Evolutionary conservation across 129 eudicot species (phyloP), one percentile per base, ranked within the genome.

Genomic region (Erigeron canadensis): DNA sequence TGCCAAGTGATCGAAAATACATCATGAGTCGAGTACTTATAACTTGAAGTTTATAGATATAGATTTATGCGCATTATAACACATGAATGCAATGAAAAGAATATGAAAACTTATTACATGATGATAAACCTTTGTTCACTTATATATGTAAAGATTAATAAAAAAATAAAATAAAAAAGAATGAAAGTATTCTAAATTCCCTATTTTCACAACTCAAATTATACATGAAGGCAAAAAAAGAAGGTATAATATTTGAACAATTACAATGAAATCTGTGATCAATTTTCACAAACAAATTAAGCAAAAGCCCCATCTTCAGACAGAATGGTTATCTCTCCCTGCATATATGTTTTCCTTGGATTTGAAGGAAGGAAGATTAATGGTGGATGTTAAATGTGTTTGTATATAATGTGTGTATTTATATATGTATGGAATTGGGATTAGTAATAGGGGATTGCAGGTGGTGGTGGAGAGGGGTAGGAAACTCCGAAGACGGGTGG

Each of bases 391-490:
- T 65, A 71, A 70, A 42, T 42, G 72, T 53, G 71, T 18, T 16
- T 75, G 48, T 77, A 63, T 74, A 17, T 46, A 72, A 41, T 55
- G 19, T 70, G 74, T 46, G 53, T 71, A 56, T 56, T 0, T 28
- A 56, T 22, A 45, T 68, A 18, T 43, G 67, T 63, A 40, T 61
- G 40, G 57, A n/a, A 75, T 22, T 51, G 65, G 69, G 82, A 81
- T 79, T 53, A 92, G 82, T 92, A 86, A 77, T 86, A 85, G 54
- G 95, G 96, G 70, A 86, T 85, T 39, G 75, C 82, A 0, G 97
- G 97, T 39, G 97, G 97, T 34, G 97, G 96, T 39, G 97, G 97
- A 47, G 97, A 91, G 70, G 96, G 89, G 44, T 91, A 91, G 44
- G 96, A 84, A 17, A 88, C 87, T 58, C 93, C 96, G 21, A n/a